Evolutionary conservation across 2,329 filamentous ascomycete genomes (phyloP), one percentile per base, ranked within the genome.

Genomic region (Colletotrichum lupini): DNA sequence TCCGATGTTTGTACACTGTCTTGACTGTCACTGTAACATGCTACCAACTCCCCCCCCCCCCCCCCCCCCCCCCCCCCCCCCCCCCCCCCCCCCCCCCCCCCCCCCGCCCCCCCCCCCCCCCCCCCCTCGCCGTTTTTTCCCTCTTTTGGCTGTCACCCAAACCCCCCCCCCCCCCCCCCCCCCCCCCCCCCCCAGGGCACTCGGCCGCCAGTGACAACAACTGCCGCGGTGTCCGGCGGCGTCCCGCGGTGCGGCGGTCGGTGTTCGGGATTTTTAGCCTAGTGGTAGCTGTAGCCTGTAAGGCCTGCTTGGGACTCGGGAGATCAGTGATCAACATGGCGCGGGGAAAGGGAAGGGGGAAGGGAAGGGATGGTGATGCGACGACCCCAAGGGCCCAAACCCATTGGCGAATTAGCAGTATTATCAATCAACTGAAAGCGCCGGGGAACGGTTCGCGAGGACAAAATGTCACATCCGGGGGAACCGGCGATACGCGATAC

Each of bases 151-250:
- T n/a, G n/a, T n/a, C n/a, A n/a, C n/a, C n/a, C n/a, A n/a, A n/a
- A n/a, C n/a, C n/a, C n/a, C n/a, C n/a, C n/a, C n/a, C n/a, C n/a
- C n/a, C n/a, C n/a, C n/a, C n/a, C n/a, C n/a, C n/a, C n/a, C n/a
- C n/a, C n/a, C n/a, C n/a, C n/a, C n/a, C n/a, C n/a, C 37, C 16
- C 37, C 37, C 5, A 42, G 37, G 37, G 37, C 37, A 19, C 37
- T 3, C 37, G 4, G 6, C 16, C 16, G 37, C 6, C 16, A 42
- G 57, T 59, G 24, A 59, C 57, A 19, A n/a, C 42, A 49, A n/a
- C 19, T 49, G 37, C 67, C 60, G 55, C 67, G 60, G 67, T 61
- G 37, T 70, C 67, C 67, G 67, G 55, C 60, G 67, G 53, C 53
- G 8, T 46, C 28, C 61, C 64, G 55, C 35, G 9, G 12, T 26